phyloP scores from a whole-genome alignment of 371 early-diverging fungal species.

The Mucor piriformis region DNA sequence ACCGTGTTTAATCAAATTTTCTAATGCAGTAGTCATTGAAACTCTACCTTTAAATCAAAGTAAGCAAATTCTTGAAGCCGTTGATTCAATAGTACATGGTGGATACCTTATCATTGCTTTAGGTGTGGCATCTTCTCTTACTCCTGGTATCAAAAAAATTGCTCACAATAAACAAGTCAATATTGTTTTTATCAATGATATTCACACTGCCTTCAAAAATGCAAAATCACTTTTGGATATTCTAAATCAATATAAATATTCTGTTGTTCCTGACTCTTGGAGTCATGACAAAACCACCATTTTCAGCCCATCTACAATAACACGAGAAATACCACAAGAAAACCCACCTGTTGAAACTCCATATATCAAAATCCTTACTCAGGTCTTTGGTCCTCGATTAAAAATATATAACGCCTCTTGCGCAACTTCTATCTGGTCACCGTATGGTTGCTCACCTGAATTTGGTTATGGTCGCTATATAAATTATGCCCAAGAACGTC shows the following conservation, averaged over 20 bases:
- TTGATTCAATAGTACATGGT: constrained; percentile 1
- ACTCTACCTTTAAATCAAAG: not conserved
- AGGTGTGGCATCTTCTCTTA: constrained; percentile 1
- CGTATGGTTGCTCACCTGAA: constrained; percentile 63
- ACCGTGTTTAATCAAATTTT: constrained; percentile 26
- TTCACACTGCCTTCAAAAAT: not conserved
- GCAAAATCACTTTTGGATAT: not conserved
- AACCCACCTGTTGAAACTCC: constrained; percentile 56
- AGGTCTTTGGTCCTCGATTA: constrained; percentile 74
- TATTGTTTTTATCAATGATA: not conserved
- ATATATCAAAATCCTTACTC: constrained; percentile 75
- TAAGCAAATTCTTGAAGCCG: constrained; percentile 5
- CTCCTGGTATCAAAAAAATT: constrained; percentile 18
- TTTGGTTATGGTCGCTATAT: constrained; percentile 82
- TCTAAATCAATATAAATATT: not conserved
- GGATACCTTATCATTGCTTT: constrained; percentile 20
- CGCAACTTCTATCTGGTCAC: constrained; percentile 41
- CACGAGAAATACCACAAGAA: not conserved
- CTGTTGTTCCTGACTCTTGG: constrained; percentile 1
- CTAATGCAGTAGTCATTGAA: constrained; percentile 22
- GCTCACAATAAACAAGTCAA: constrained; percentile 18
- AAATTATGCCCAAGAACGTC: constrained; percentile 66
- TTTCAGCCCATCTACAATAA: not conserved
- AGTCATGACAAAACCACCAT: not conserved
- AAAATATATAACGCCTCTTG: constrained; percentile 70